A percentile compares a stretch with the other conserved stretches of the same genome.
Evolutionary conservation across 2,329 filamentous ascomycete genomes (phyloP).

Genomic region (Blastomyces percursus): DNA sequence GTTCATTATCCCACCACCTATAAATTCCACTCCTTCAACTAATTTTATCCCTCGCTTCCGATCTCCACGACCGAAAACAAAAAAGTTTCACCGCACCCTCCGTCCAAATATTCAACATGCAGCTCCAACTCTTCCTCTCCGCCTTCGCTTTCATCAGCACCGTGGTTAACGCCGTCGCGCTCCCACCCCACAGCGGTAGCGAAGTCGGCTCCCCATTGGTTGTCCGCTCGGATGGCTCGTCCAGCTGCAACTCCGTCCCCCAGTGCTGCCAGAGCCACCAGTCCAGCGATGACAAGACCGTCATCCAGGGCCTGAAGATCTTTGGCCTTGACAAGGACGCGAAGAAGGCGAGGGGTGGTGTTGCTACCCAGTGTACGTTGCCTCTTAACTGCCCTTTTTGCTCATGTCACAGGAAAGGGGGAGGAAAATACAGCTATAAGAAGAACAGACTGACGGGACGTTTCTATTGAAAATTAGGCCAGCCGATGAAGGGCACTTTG

Average conservation of each 20-base stretch:
- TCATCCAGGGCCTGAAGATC: constrained; percentile 1
- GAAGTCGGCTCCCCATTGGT: neutral
- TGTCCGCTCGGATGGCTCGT: neutral
- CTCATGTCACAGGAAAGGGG: neutral
- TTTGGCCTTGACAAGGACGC: neutral
- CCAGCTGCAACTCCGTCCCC: constrained; percentile 1
- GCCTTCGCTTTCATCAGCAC: neutral
- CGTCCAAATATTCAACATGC: neutral
- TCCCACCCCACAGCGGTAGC: neutral
- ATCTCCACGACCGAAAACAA: neutral
- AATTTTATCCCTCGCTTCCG: neutral
- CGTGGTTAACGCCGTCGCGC: neutral
- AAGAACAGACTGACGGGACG: neutral
- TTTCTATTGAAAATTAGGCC: neutral
- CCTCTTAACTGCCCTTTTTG: no score
- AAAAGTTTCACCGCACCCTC: neutral
- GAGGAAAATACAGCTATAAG: neutral
- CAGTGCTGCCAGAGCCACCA: constrained; percentile 3
- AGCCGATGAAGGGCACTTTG: neutral
- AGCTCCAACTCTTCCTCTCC: constrained; percentile 6
- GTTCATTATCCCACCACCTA: neutral
- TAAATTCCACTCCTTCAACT: neutral
- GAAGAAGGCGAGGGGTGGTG: neutral
- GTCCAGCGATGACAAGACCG: neutral
- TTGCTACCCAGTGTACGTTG: constrained; percentile 4